Percentiles rank a stretch among this genome's conserved stretches.
phyloP scores from a whole-genome alignment of 2,329 filamentous ascomycete genomes.

The Fusarium subtropicale region DNA sequence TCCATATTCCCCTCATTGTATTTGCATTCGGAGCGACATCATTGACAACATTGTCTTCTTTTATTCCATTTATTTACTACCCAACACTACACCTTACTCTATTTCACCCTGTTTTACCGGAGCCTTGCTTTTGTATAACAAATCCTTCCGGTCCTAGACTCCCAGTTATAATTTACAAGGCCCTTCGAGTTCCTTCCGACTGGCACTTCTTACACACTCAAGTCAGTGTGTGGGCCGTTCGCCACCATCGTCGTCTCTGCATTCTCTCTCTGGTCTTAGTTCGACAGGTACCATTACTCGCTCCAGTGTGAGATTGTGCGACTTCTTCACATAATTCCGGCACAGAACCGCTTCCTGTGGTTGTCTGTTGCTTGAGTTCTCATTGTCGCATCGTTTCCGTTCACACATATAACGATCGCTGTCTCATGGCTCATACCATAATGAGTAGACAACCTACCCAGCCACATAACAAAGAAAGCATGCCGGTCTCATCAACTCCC shows the following conservation, averaged over 20 bases:
- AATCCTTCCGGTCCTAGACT: background rate
- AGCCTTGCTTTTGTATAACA: background rate
- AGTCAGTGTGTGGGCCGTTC: conserved; percentile 28
- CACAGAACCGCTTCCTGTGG: conserved; percentile 4
- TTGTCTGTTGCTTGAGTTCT: conserved; percentile 6
- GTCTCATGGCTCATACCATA: conserved; percentile 15
- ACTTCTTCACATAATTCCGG: conserved; percentile 10
- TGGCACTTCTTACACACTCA: conserved; percentile 5
- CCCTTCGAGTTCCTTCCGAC: conserved; percentile 5
- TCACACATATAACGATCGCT: background rate
- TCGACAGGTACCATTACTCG: conserved; percentile 23
- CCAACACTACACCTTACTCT: background rate
- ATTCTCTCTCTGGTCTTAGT: conserved; percentile 20
- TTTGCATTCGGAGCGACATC: conserved; percentile 6
- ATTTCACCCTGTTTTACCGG: background rate
- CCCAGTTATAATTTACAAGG: background rate
- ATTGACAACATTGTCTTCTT: conserved; percentile 5
- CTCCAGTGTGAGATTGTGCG: conserved; percentile 7
- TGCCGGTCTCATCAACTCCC: conserved; percentile 31
- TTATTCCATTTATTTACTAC: conserved; percentile 2
- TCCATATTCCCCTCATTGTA: conserved; percentile 16
- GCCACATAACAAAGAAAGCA: conserved; percentile 22
- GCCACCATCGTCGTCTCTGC: conserved; percentile 33
- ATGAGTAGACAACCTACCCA: conserved; percentile 34
- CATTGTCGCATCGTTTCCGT: background rate